Conservation (phyloP, 108 stramenopile genomes). For the Cyclotella sp. region DNA sequence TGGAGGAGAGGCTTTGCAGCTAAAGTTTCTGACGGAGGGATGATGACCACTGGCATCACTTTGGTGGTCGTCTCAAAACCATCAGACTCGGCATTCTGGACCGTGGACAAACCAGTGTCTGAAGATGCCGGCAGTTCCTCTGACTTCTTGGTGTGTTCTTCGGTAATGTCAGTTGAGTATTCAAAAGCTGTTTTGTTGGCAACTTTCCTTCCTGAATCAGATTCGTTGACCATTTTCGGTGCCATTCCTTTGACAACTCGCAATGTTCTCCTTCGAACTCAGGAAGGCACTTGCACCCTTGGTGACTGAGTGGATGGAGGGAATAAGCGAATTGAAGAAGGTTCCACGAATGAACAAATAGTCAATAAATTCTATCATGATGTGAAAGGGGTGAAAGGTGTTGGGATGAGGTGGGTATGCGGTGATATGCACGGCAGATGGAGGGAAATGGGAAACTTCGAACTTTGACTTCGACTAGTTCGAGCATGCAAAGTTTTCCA, state of each 20-base stretch:
- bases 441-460: too few relatives aligned
- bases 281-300: constrained; percentile 63
- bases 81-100: not conserved
- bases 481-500: too few relatives aligned
- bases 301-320: constrained; percentile 19
- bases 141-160: constrained; percentile 27
- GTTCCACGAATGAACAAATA: not conserved
- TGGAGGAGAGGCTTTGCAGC: not conserved
- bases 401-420: too few relatives aligned
- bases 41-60: not conserved
- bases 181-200: not conserved
- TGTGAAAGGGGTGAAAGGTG: too few relatives aligned
- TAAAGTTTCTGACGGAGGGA: not conserved
- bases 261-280: constrained; percentile 73
- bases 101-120: not conserved
- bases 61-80: not conserved
- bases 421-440: too few relatives aligned
- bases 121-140: constrained; percentile 8
- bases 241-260: constrained; percentile 48
- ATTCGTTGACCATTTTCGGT: not conserved
- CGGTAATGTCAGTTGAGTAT: not conserved
- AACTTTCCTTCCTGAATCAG: not conserved
- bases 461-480: too few relatives aligned
- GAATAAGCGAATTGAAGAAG: too few relatives aligned
- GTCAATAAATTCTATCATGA: not conserved